Evolutionary conservation across 768 basidiomycete species (phyloP).

Genomic region (Sistotremastrum suecicum): DNA sequence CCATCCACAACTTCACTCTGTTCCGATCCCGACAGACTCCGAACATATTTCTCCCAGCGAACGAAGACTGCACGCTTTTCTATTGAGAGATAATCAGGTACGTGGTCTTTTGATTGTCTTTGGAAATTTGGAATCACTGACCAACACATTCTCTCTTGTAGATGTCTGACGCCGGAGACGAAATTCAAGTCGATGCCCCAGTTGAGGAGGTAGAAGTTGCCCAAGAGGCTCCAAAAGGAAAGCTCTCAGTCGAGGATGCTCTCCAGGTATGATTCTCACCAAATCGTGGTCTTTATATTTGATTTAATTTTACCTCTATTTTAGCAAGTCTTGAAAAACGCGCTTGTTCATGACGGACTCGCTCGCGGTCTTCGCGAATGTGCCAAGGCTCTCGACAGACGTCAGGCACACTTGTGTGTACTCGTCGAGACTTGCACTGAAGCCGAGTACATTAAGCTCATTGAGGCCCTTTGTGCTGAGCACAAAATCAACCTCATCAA

Average conservation of each 20-base stretch:
- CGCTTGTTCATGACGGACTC: constrained; percentile 95
- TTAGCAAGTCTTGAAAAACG: constrained; percentile 98
- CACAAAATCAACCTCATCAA: constrained; percentile 99
- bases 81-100: too few species aligned
- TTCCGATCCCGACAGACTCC: too few species aligned
- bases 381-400: constrained; percentile 97
- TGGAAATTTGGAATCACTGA: too few species aligned
- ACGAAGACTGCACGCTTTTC: too few species aligned
- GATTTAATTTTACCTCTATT: neutral
- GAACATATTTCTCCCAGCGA: too few species aligned
- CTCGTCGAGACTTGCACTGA: constrained; percentile 98
- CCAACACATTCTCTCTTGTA: too few species aligned
- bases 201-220: constrained; percentile 66
- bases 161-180: constrained; percentile 99
- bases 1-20: too few species aligned
- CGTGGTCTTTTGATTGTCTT: too few species aligned
- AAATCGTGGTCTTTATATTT: neutral
- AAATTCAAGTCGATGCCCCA: constrained; percentile 59
- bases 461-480: constrained; percentile 97
- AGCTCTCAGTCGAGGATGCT: constrained; percentile 90
- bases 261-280: constrained; percentile 44
- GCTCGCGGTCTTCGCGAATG: constrained; percentile 95
- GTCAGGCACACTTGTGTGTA: constrained; percentile 96
- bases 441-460: constrained; percentile 99
- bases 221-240: constrained; percentile 85